These are phyloP conservation scores for Chlorella sp. DNA, from an alignment of 139 green algal species.

Conservation along the genomic window DNA sequence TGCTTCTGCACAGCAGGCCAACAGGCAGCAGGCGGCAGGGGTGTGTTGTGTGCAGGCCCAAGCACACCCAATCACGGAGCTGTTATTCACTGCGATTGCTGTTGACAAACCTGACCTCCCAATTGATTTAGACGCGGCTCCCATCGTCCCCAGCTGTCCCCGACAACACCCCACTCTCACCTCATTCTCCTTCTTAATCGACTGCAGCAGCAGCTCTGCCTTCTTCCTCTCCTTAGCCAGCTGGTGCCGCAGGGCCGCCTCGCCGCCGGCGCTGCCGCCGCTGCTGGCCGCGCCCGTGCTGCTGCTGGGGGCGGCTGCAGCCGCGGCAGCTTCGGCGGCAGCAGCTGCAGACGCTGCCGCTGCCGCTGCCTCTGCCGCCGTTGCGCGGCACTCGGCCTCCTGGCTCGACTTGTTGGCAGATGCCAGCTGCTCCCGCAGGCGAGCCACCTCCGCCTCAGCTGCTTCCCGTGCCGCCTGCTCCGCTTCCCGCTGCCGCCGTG, in stretches of 20 bases:
- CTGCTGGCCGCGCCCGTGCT: not conserved
- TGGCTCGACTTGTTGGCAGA: not conserved
- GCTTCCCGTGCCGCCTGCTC: not conserved
- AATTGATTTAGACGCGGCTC: no score
- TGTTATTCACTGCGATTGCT: not conserved
- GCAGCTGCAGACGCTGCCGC: not conserved
- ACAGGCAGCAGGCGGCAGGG: not conserved
- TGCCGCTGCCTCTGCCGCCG: not conserved
- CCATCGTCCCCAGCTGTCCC: no score
- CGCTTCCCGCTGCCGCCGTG: no score
- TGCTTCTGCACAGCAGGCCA: not conserved
- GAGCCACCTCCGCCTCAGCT: not conserved
- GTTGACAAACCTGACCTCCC: no score
- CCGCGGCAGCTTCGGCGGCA: not conserved
- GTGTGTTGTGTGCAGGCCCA: not conserved
- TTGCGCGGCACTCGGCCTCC: not conserved
- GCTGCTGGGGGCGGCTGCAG: not conserved
- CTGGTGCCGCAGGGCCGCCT: not conserved
- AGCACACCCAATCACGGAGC: not conserved
- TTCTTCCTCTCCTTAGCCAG: not conserved
- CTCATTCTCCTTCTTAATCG: not conserved
- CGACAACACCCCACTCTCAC: not conserved
- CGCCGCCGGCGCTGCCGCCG: not conserved
- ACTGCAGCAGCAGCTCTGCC: not conserved
- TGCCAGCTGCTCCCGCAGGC: constrained; percentile 1